Percentiles rank a stretch among this genome's conserved stretches.
Evolutionary conservation across 352 stramenopile species (phyloP).

Genomic region (Halophytophthora batemanensis): DNA sequence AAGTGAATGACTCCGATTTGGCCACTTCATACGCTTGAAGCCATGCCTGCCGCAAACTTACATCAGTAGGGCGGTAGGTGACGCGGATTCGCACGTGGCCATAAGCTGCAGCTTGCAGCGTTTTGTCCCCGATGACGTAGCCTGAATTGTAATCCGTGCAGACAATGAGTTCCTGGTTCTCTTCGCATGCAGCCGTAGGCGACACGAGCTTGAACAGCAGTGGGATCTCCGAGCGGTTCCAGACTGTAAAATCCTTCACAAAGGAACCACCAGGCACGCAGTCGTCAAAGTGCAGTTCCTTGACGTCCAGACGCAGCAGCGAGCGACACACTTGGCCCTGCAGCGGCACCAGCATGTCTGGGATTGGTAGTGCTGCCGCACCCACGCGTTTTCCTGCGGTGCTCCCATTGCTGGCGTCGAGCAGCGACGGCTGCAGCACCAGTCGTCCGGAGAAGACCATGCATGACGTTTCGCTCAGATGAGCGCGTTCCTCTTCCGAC

Average conservation of each 20-base stretch:
- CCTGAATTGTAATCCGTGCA: constrained; percentile 88
- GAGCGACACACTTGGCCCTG: constrained; percentile 84
- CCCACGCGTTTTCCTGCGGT: background rate
- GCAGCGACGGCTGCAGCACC: constrained; percentile 46
- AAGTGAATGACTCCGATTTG: background rate
- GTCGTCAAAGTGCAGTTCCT: constrained; percentile 88
- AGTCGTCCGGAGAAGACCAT: constrained; percentile 64
- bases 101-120: constrained; percentile 77
- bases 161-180: constrained; percentile 68
- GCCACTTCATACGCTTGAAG: background rate
- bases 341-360: constrained; percentile 73
- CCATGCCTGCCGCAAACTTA: constrained; percentile 15
- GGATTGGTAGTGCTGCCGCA: constrained; percentile 21
- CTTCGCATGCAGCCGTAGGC: constrained; percentile 58
- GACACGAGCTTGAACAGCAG: constrained; percentile 84
- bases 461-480: constrained; percentile 84
- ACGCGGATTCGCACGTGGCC: constrained; percentile 84
- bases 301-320: constrained; percentile 78
- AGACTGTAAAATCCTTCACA: constrained; percentile 89
- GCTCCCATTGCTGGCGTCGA: constrained; percentile 21
- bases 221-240: constrained; percentile 88
- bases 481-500: constrained; percentile 80
- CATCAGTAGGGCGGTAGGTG: constrained; percentile 79
- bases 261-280: constrained; percentile 84
- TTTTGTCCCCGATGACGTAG: constrained; percentile 80